Evolutionary conservation across 768 basidiomycete genomes (phyloP), one percentile per base, ranked within the genome.

Genomic region (Leccinum arenicola): DNA sequence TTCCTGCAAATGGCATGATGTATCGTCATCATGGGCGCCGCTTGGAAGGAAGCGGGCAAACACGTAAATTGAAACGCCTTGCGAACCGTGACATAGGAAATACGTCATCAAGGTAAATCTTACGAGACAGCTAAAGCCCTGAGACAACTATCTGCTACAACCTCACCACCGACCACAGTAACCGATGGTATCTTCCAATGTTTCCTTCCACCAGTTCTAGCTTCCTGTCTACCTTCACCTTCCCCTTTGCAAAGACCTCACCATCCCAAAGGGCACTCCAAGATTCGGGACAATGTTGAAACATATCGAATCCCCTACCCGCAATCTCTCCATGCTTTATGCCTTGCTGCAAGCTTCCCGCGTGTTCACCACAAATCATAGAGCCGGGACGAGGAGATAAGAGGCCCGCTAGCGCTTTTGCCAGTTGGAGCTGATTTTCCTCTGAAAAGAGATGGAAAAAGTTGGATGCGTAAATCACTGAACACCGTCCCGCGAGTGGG

Each of bases 11-110:
- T 5, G 86, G 78, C 25, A 97, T 85, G 6, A 70, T 94, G 95
- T 2, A 98, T 77, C 66, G 87, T 89, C 38, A 87, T 86, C 29
- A 29, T 29, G 8, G 10, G 74, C 62, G 0, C 87, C 88, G 27
- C 71, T 76, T 0, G 93, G 93, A 38, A 87, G 78, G 77, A 98
- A 96, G 33, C 96, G 77, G 0, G 88, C 89, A 66, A 96, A 94
- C n/a, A 29, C 29, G 2, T 29, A 97, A 27, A 96, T 81, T 10
- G 84, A 80, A 0, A 84, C 84, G 52, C 80, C 88, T 54, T 83
- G 82, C 29, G 29, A 29, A 29, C 29, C 29, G 29, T 29, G 29
- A 29, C 29, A 29, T 29, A 29, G 29, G 29, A 3, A 29, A 2
- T 0, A 29, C 29, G 50, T 82, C 80, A 54, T 89, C 80, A 29